phyloP scores from a whole-genome alignment of 2,329 filamentous ascomycete species.

The Dothistroma pini region DNA sequence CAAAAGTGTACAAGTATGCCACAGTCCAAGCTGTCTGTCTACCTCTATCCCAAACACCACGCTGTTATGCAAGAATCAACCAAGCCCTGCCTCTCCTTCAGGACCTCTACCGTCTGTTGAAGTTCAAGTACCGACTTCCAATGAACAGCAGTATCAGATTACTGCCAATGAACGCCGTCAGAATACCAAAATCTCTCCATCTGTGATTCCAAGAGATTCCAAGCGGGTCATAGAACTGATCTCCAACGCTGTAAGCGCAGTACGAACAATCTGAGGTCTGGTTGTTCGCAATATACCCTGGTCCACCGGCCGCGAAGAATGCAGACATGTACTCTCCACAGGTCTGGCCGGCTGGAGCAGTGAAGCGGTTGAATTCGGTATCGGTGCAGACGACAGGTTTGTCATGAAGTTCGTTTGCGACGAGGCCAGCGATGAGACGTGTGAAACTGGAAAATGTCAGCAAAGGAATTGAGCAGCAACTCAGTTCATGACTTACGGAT shows the following conservation, averaged over 20 bases:
- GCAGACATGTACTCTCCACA: conserved; percentile 72
- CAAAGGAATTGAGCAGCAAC: not conserved
- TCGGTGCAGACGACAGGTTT: conserved; percentile 58
- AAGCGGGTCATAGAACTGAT: conserved; percentile 72
- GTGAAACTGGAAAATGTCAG: conserved; percentile 53
- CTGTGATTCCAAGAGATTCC: conserved; percentile 63
- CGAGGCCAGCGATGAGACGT: conserved; percentile 73
- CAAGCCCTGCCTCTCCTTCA: not conserved
- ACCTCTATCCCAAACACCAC: not conserved
- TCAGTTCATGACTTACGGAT: conserved; percentile 47
- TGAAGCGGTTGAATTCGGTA: conserved; percentile 65
- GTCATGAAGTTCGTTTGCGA: conserved; percentile 70
- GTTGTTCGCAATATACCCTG: conserved; percentile 68
- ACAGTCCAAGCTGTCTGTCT: not conserved
- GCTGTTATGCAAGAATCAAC: not conserved
- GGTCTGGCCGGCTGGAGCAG: conserved; percentile 59
- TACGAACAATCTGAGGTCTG: conserved; percentile 68
- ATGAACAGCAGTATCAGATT: conserved; percentile 66
- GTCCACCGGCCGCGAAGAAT: conserved; percentile 66
- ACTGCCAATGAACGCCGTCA: conserved; percentile 68
- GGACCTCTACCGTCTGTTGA: conserved; percentile 36
- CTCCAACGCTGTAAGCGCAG: conserved; percentile 75
- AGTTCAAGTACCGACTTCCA: conserved; percentile 47
- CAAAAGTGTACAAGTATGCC: not conserved
- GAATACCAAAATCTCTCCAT: conserved; percentile 82